Percentiles rank a stretch among this genome's conserved stretches.
phyloP scores from a whole-genome alignment of 1,139 yeast species.

The Yamadazyma sp. region DNA sequence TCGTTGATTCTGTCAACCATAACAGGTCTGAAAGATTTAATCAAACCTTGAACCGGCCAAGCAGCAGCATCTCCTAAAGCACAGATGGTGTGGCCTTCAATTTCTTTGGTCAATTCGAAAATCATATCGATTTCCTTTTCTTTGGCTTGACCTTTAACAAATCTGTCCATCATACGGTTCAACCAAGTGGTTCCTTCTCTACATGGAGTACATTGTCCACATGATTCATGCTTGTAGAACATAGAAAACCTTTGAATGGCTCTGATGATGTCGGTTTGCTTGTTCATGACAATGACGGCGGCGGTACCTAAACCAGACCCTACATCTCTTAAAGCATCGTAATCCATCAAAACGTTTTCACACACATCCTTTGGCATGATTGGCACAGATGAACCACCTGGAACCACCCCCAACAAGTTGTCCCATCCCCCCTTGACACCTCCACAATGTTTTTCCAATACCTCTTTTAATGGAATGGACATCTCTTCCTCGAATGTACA shows the following conservation, averaged over 20 bases:
- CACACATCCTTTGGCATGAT: constrained; percentile 67
- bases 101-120: constrained; percentile 76
- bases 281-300: constrained; percentile 87
- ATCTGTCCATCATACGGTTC: constrained; percentile 79
- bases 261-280: constrained; percentile 77
- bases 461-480: constrained; percentile 81
- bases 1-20: constrained; percentile 70
- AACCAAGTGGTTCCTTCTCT: constrained; percentile 93
- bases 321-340: constrained; percentile 77
- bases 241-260: constrained; percentile 82
- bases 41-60: constrained; percentile 89
- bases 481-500: constrained; percentile 92
- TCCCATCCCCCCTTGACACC: constrained; percentile 93
- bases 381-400: constrained; percentile 89
- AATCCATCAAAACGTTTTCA: constrained; percentile 76
- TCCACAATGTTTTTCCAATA: constrained; percentile 85
- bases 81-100: constrained; percentile 89
- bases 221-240: constrained; percentile 86
- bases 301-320: constrained; percentile 91
- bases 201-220: constrained; percentile 95
- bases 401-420: constrained; percentile 78
- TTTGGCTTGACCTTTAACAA: constrained; percentile 74
- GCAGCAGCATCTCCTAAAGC: constrained; percentile 93
- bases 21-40: constrained; percentile 78
- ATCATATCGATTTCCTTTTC: constrained; percentile 81